Evolutionary conservation across 208 protist species (phyloP).

Genomic region (Leishmania turanica): DNA sequence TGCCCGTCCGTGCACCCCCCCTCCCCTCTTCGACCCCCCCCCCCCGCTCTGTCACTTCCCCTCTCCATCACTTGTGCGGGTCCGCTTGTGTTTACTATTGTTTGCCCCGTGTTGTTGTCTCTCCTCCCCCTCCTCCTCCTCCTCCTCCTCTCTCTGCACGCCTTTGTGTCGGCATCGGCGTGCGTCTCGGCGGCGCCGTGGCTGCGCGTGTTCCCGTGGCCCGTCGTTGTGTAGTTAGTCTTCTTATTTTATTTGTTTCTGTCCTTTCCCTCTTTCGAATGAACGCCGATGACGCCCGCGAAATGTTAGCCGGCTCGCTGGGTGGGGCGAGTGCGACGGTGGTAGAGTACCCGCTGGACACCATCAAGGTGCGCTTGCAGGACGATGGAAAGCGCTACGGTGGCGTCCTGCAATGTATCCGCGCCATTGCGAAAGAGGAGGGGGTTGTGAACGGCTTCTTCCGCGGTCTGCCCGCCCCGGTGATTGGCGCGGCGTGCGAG

Average conservation of each 20-base stretch:
- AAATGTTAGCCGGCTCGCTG: conserved; percentile 78
- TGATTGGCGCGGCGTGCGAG: conserved; percentile 81
- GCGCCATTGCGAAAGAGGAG: conserved; percentile 72
- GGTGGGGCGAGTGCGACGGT: conserved; percentile 75
- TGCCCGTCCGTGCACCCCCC: background rate
- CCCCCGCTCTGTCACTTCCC: background rate
- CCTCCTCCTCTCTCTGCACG: background rate
- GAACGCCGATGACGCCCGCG: conserved; percentile 59
- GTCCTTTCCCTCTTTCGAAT: conserved; percentile 22
- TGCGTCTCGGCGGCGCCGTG: background rate
- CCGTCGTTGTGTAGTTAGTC: background rate
- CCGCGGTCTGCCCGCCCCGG: conserved; percentile 82
- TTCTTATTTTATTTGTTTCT: background rate
- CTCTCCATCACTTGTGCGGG: background rate
- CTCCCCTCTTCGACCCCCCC: background rate
- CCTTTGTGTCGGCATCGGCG: background rate
- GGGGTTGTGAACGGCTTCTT: conserved; percentile 91
- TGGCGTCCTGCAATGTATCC: conserved; percentile 68
- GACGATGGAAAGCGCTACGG: conserved; percentile 73
- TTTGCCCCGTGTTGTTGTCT: background rate
- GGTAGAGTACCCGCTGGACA: conserved; percentile 94
- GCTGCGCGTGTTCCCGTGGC: background rate
- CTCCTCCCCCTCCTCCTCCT: background rate
- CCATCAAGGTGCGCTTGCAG: conserved; percentile 93
- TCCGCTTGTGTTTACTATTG: background rate